Percentiles rank a stretch among this genome's conserved stretches.
Evolutionary conservation across 441 rosid genomes (phyloP).

Genomic region (Gossypium trilobum): DNA sequence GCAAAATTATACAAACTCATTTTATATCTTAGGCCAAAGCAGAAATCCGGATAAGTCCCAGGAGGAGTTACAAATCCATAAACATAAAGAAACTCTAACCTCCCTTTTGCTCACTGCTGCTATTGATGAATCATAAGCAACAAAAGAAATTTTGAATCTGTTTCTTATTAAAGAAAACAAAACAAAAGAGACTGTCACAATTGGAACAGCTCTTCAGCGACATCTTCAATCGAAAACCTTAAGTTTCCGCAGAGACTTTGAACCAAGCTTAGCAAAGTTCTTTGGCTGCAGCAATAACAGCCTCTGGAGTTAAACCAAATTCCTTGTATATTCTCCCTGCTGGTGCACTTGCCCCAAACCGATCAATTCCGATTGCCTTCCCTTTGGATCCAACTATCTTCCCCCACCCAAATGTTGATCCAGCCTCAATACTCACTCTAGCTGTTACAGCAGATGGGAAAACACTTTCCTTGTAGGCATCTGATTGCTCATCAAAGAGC

Average conservation of each 20-base stretch:
- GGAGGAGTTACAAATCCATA: constrained; percentile 23
- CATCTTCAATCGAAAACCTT: constrained; percentile 19
- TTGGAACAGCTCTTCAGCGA: constrained; percentile 17
- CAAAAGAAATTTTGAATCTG: constrained; percentile 20
- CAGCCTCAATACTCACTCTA: constrained; percentile 82
- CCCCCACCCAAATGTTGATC: constrained; percentile 77
- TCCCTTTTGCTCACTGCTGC: constrained; percentile 20
- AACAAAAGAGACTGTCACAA: constrained; percentile 14
- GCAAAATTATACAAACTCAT: background rate
- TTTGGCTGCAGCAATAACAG: constrained; percentile 67
- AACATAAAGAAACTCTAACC: constrained; percentile 20
- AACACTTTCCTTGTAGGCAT: constrained; percentile 74
- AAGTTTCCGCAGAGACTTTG: background rate
- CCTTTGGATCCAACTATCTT: constrained; percentile 66
- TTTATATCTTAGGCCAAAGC: background rate
- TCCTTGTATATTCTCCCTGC: constrained; percentile 73
- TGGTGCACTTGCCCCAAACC: constrained; percentile 83
- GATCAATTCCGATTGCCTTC: constrained; percentile 67
- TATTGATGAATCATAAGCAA: constrained; percentile 18
- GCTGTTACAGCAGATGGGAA: constrained; percentile 60
- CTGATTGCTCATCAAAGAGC: constrained; percentile 62
- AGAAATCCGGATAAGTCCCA: constrained; percentile 15
- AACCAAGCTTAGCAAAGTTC: constrained; percentile 31
- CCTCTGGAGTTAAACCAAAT: constrained; percentile 60
- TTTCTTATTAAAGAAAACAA: constrained; percentile 29